Evolutionary conservation across 1,139 yeast species (phyloP), one percentile per base, ranked within the genome.

Genomic region (Zygotorulaspora mrakii): DNA sequence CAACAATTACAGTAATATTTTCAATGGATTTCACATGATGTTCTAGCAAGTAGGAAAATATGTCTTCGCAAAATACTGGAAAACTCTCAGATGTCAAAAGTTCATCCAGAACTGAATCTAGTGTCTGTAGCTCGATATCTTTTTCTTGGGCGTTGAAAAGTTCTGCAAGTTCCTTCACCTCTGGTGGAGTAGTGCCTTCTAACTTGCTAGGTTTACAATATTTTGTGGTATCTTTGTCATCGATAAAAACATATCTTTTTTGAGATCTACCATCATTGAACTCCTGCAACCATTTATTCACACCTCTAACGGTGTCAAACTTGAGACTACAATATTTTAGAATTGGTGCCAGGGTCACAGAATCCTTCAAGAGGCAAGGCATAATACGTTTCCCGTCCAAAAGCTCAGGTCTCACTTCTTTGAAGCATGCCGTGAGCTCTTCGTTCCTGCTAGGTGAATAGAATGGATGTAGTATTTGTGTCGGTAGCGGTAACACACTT

Each of bases 391-490:
- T 35, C 1, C 54, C 54, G 28, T 46, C 47, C 11, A 50, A 37
- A 17, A 55, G 33, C 6, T 44, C 21, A 2, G 55, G 50, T 11
- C 43, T 38, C 8, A 25, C 29, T 29, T 52, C 54, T 9, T 40
- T 42, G 14, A 47, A 43, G 38, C 56, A 54, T 13, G 52, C 31
- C 8, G 37, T 27, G 18, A 55, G 48, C 26, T 50, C 51, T 28
- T 55, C 60, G 8, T 47, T 35, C 5, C 34, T 17, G 22, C 47
- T 45, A 11, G 57, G 54, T 11, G 37, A 39, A 33, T 55, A 57
- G 35, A 54, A 55, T 7, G 59, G 56, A 29, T 55, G 60, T 8
- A 46, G 37, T 7, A 48, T 37, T 28, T 53, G 48, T n/a, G 38
- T 40, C 5, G 49, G 45, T 11, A 27, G 20, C 16, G 55, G 57